Base-by-base conservation (phyloP, 352 stramenopile species). In the Globisporangium barbulae region DNA sequence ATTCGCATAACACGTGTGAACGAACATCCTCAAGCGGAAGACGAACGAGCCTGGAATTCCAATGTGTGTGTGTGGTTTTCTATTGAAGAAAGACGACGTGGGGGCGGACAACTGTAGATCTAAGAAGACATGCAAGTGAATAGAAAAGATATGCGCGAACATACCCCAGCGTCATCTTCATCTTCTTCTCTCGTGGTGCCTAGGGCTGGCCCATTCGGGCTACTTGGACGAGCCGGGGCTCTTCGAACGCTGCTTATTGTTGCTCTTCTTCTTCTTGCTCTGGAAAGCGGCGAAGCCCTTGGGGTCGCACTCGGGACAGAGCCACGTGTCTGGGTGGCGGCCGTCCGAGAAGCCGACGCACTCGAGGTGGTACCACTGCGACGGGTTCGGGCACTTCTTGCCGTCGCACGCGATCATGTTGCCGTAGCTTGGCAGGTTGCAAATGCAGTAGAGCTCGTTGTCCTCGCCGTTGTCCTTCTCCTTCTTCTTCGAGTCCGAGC, bases 371-470 rank as follows among this genome's bases (percentile, higher is more conserved):
- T 95, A 95, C 87, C 87, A 95, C 69, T 95, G 83, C 65, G 82
- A 91, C 69, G 85, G 85, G 68, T 93, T 94, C 17, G 82, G 85
- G 50, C 87, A 95, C 61, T 91, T 90, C 61, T 95, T 92, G 71
- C 83, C 83, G 68, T 95, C 87, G 65, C 87, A 95, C 22, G 87
- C 87, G 61, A 95, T 95, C 87, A 95, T 95, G 68, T 92, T 91
- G 64, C 87, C 87, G 71, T 93, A 95, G 70, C 85, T 93, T 12
- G 83, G 85, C 39, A 89, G 69, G 70, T 93, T 90, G 70, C 87
- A 95, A 64, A 95, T 87, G 65, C 87, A 95, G 68, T 95, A 95
- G 28, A 95, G 83, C 65, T 93, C 84, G 63, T 95, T 93, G 76
- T 93, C 84, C 59, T 95, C 84, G 65, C 79, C 74, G 42, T 73